A percentile compares a stretch with the other conserved stretches of the same genome.
These are phyloP conservation scores for Fraxinus sp. DNA, from an alignment of 305 asterid species.

Conservation along the genomic window DNA sequence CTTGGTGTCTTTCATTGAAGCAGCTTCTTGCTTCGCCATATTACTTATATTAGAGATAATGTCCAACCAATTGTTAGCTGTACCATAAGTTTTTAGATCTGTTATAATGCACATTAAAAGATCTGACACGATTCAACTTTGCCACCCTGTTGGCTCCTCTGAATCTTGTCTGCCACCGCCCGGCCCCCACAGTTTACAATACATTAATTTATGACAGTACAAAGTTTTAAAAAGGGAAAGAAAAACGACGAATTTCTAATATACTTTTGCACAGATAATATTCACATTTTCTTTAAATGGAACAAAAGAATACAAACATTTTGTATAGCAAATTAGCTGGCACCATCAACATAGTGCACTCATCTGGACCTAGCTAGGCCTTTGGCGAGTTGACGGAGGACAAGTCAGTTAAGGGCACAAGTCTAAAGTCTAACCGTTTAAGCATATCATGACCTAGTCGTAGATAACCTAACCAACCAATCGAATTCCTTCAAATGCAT, in stretches of 20 bases:
- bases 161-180: background rate
- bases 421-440: too few relatives aligned
- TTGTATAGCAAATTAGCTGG: background rate
- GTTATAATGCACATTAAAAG: background rate
- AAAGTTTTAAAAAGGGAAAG: background rate
- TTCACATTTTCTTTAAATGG: too few relatives aligned
- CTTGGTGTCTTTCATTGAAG: background rate
- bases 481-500: too few relatives aligned
- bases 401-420: too few relatives aligned
- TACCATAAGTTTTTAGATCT: background rate
- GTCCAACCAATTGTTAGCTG: background rate
- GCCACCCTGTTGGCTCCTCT: background rate
- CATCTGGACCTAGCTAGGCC: background rate
- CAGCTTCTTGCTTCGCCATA: background rate
- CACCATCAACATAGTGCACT: background rate
- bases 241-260: background rate
- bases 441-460: too few relatives aligned
- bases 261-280: too few relatives aligned
- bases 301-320: too few relatives aligned
- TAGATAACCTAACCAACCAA: too few relatives aligned
- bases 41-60: background rate
- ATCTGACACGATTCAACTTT: background rate
- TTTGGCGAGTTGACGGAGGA: too few relatives aligned
- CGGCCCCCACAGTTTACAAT: background rate
- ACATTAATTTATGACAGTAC: background rate